Conservation (phyloP, 768 basidiomycete species). For the Saitozyma sp. region DNA sequence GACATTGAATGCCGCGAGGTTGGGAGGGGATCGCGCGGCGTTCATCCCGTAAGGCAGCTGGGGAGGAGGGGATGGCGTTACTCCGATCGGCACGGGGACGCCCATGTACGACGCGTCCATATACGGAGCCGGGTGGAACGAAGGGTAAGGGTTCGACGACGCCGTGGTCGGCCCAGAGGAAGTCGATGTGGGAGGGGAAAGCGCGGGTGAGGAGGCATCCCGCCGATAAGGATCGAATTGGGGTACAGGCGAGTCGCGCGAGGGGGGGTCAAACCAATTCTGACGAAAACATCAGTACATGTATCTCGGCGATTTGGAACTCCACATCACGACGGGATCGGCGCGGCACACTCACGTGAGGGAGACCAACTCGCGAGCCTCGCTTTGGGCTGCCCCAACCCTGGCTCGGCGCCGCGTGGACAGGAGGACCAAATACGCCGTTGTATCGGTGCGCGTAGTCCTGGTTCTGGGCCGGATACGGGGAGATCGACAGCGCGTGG, state of each 20-base stretch:
- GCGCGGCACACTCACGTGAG: conserved; percentile 15
- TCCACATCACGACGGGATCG: too few relatives aligned
- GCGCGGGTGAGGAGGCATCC: conserved; percentile 35
- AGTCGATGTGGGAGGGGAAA: conserved; percentile 46
- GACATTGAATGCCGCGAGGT: too few relatives aligned
- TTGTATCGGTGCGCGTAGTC: conserved; percentile 31
- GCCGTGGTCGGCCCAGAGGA: conserved; percentile 37
- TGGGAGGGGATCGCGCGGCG: not conserved
- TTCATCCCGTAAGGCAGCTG: conserved; percentile 3
- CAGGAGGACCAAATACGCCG: conserved; percentile 47
- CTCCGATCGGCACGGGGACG: conserved; percentile 19
- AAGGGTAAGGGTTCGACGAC: conserved; percentile 23
- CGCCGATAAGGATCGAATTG: conserved; percentile 40
- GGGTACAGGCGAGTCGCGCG: conserved; percentile 32
- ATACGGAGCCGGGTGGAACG: conserved; percentile 12
- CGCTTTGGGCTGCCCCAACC: conserved; percentile 35
- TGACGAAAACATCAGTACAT: conserved; percentile 2
- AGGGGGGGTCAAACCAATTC: conserved; percentile 43
- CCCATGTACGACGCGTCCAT: not conserved
- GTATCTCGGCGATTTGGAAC: not conserved
- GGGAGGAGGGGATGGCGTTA: conserved; percentile 38
- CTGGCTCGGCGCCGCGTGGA: conserved; percentile 1
- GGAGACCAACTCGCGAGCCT: conserved; percentile 31
- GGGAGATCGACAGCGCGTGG: conserved; percentile 40
- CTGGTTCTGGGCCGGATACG: conserved; percentile 12